Evolutionary conservation across 179 eudicot genomes (phyloP).

Genomic region (Spergularia azorica): DNA sequence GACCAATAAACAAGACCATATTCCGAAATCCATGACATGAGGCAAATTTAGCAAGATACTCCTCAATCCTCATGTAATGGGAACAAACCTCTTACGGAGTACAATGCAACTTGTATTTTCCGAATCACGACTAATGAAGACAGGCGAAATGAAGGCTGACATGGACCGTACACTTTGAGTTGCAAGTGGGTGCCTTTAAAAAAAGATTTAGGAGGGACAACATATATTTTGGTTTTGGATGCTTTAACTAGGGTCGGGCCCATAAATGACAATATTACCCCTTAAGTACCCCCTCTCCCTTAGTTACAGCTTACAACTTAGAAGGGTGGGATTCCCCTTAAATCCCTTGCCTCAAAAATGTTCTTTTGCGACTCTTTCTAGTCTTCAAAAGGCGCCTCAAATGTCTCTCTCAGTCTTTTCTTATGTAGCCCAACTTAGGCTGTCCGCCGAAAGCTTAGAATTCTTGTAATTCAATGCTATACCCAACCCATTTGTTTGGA

Average conservation of each 20-base stretch:
- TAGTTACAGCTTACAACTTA: background rate
- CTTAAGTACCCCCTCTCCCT: background rate
- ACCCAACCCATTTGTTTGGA: constrained; percentile 23
- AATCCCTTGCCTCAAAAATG: background rate
- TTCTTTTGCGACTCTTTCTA: constrained; percentile 20
- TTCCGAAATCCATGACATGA: too few species aligned
- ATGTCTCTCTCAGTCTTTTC: background rate
- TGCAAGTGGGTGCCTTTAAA: constrained; percentile 18
- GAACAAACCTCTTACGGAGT: too few species aligned
- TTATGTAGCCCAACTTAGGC: constrained; percentile 25
- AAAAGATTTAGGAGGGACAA: background rate
- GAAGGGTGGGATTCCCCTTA: background rate
- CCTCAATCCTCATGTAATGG: too few species aligned
- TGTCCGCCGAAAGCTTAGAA: constrained; percentile 34
- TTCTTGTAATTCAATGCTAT: background rate
- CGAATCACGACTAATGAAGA: too few species aligned
- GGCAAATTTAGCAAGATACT: too few species aligned
- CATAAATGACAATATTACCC: background rate
- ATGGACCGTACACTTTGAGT: constrained; percentile 19
- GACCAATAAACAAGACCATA: too few species aligned
- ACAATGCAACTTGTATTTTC: too few species aligned
- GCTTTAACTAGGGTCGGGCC: background rate
- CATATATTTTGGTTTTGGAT: background rate
- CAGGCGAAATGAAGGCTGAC: constrained; percentile 11
- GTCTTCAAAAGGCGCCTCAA: constrained; percentile 28